phyloP scores from a whole-genome alignment of 2,329 filamentous ascomycete genomes.

The Periglandula ipomoeae region DNA sequence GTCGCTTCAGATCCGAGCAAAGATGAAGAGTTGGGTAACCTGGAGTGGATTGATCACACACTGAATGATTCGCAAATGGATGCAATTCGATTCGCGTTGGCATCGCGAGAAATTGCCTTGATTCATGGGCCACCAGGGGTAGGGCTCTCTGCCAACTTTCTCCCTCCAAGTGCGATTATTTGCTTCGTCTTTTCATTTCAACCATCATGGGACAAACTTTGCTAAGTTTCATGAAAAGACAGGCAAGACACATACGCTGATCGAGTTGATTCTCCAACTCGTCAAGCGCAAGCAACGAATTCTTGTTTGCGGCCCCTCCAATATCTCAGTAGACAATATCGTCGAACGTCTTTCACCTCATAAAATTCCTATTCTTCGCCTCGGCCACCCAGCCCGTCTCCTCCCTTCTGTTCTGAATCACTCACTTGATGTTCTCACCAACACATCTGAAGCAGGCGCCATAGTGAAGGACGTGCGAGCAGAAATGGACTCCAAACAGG shows the following conservation, averaged over 20 bases:
- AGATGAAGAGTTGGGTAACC: slow-evolving; percentile 33
- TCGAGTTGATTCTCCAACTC: slow-evolving; percentile 91
- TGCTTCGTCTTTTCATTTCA: no score
- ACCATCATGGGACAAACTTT: no score
- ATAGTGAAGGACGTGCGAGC: slow-evolving; percentile 85
- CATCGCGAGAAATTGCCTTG: slow-evolving; percentile 70
- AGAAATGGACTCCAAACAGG: slow-evolving; percentile 90
- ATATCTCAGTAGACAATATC: slow-evolving; percentile 97
- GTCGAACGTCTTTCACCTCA: slow-evolving; percentile 82
- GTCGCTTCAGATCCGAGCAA: slow-evolving; percentile 31
- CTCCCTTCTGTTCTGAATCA: slow-evolving; percentile 81
- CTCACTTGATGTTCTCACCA: slow-evolving; percentile 83
- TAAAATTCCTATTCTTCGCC: slow-evolving; percentile 76
- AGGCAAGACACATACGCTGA: slow-evolving; percentile 92
- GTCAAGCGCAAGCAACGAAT: slow-evolving; percentile 64
- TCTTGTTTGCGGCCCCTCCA: slow-evolving; percentile 92
- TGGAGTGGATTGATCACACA: slow-evolving; percentile 52
- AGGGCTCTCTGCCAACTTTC: slow-evolving; percentile 4
- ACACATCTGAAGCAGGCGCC: slow-evolving; percentile 78
- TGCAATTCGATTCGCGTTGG: slow-evolving; percentile 72
- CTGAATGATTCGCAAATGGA: slow-evolving; percentile 60
- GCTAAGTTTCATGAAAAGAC: slow-evolving; percentile 42
- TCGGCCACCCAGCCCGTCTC: slow-evolving; percentile 87
- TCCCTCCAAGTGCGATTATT: no score
- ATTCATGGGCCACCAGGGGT: slow-evolving; percentile 90